These are phyloP conservation scores for Vicia faba DNA, from an alignment of 306 rosid genomes.

Conservation along the genomic window DNA sequence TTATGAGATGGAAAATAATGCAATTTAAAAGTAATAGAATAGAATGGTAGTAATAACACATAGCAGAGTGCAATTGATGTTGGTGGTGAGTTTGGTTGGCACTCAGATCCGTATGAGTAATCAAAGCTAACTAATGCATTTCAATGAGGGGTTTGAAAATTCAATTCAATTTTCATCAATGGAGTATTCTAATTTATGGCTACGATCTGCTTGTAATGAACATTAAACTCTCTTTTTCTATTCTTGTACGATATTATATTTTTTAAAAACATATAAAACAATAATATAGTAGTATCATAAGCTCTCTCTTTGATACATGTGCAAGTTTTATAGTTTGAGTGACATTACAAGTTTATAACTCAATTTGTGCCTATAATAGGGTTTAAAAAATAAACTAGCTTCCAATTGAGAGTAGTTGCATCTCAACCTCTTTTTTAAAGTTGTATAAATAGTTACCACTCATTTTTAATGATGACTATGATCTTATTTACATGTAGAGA, in stretches of 20 bases:
- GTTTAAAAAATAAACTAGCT: too few species aligned
- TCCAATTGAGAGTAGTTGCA: too few species aligned
- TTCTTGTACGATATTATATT: too few species aligned
- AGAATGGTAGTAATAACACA: constrained; percentile 33
- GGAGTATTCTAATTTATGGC: constrained; percentile 43
- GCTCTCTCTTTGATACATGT: too few species aligned
- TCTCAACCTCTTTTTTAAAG: constrained; percentile 32
- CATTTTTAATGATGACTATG: constrained; percentile 29
- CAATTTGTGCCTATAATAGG: too few species aligned
- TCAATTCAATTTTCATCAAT: constrained; percentile 59
- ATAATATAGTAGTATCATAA: not conserved
- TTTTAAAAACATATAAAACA: not conserved
- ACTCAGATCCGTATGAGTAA: constrained; percentile 46
- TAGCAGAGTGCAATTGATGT: constrained; percentile 51
- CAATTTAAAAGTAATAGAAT: constrained; percentile 5
- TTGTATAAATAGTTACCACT: constrained; percentile 34
- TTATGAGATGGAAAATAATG: too few species aligned
- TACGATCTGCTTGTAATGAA: constrained; percentile 38
- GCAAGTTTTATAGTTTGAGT: too few species aligned
- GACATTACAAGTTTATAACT: too few species aligned
- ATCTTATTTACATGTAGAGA: constrained; percentile 10
- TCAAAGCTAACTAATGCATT: constrained; percentile 47
- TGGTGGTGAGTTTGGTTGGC: constrained; percentile 63
- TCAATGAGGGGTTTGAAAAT: constrained; percentile 66
- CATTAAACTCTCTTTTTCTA: constrained; percentile 13